These are phyloP conservation scores for Stylonectria norvegica DNA, from an alignment of 2,329 filamentous ascomycete genomes.

Conservation along the genomic window DNA sequence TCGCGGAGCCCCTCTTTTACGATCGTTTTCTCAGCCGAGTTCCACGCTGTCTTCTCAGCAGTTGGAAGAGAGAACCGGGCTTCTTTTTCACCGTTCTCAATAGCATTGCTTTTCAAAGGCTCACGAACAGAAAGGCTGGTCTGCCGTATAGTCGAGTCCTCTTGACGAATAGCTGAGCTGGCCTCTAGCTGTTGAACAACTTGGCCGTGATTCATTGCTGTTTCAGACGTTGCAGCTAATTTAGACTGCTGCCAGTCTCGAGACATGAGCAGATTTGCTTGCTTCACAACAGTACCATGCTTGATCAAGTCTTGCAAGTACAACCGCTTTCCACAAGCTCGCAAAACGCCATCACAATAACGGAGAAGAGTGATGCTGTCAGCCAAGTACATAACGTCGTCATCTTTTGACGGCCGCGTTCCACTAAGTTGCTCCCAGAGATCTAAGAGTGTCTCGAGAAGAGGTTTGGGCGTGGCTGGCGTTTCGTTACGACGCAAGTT, in stretches of 20 bases:
- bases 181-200: not conserved
- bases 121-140: too few relatives aligned
- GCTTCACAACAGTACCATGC: constrained; percentile 31
- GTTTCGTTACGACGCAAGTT: not conserved
- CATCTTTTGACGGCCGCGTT: constrained; percentile 20
- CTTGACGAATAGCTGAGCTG: constrained; percentile 1
- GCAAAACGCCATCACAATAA: constrained; percentile 33
- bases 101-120: too few relatives aligned
- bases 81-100: too few relatives aligned
- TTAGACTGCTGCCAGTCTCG: constrained; percentile 18
- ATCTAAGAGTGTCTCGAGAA: constrained; percentile 18
- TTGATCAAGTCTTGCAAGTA: constrained; percentile 35
- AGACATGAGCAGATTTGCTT: constrained; percentile 26
- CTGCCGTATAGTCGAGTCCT: too few relatives aligned
- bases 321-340: constrained; percentile 25
- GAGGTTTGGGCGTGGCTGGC: not conserved
- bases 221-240: constrained; percentile 8
- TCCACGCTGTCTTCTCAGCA: too few relatives aligned
- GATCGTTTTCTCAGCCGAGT: constrained; percentile 6
- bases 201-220: not conserved
- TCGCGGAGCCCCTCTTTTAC: constrained; percentile 16
- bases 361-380: constrained; percentile 38
- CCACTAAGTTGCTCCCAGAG: constrained; percentile 33
- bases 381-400: constrained; percentile 28
- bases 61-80: too few relatives aligned